A percentile compares a stretch with the other conserved stretches of the same genome.
Evolutionary conservation across 2,329 filamentous ascomycete genomes (phyloP).

Genomic region (Ceratocystiopsis minuta): DNA sequence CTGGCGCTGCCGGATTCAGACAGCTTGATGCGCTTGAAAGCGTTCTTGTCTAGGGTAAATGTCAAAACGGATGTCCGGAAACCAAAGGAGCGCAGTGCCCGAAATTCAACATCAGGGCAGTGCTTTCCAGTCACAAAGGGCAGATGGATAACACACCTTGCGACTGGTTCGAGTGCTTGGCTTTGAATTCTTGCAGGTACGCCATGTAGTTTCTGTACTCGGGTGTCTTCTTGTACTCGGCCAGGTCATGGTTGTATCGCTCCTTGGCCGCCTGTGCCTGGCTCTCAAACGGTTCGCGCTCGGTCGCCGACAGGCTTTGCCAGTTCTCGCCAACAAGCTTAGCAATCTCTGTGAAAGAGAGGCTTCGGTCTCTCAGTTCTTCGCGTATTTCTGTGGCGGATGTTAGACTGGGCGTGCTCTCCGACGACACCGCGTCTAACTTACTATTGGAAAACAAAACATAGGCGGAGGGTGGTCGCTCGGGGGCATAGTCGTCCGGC

Average conservation of each 20-base stretch:
- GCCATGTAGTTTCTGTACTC: constrained; percentile 50
- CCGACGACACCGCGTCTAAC: neutral
- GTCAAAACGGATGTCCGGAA: neutral
- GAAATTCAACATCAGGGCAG: neutral
- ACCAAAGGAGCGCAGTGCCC: neutral
- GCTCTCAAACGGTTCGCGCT: constrained; percentile 56
- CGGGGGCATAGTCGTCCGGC: constrained; percentile 64
- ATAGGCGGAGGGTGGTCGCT: constrained; percentile 65
- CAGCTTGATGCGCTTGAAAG: constrained; percentile 29
- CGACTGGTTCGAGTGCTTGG: constrained; percentile 42
- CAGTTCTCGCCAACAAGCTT: constrained; percentile 69
- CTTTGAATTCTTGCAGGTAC: constrained; percentile 63
- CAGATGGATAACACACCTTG: constrained; percentile 27
- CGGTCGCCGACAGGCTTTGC: constrained; percentile 48
- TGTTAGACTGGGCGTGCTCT: neutral
- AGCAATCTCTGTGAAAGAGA: constrained; percentile 70
- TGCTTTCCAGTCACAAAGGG: too few species aligned
- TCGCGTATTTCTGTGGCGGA: constrained; percentile 48
- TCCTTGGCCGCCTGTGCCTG: constrained; percentile 59
- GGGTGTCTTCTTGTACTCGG: constrained; percentile 60
- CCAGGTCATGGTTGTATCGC: constrained; percentile 53
- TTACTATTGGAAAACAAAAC: constrained; percentile 72
- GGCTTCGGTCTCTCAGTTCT: constrained; percentile 53
- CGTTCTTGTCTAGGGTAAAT: constrained; percentile 24
- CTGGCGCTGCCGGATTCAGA: constrained; percentile 18